Base-by-base conservation (phyloP, 345 rosid species). In the Eucalyptus paniculata region DNA sequence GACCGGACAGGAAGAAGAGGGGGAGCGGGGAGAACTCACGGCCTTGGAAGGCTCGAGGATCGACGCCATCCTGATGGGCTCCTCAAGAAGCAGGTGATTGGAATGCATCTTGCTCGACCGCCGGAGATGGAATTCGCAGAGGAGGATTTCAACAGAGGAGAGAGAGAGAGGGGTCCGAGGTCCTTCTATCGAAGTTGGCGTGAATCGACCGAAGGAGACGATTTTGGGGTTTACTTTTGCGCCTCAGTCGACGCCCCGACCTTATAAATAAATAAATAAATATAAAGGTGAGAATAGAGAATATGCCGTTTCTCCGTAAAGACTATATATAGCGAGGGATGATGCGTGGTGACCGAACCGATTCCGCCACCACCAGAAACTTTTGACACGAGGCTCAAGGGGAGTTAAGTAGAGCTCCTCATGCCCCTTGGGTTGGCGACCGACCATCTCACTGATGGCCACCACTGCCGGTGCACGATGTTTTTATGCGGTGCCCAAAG, bases 41-140 rank as follows among this genome's bases (percentile, higher is more conserved):
- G 96, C 89, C 92, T 98, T 98, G 54, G 99, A 96, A 51, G 99
- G 96, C 93, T 97, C 98, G 91, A 97, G 98, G 90, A 97, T 96
- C 65, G 98, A 95, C 91, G 98, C 98, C 99, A 97, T 97, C 97
- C 99, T 93, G 90, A 97, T 97, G 9, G 99, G 99, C 96, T 97
- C 99, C 89, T 97, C 99, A 49, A 96, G 97, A 88, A 97, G 99
- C 93, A 97, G 91, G 94, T 97, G 98, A 89, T 94, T 94, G 6
- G 99, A 94, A 91, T 98, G 99, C 99, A 98, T 98, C 89, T 91
- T 96, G 87, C 56, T 54, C n/a, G 89, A 87, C 72, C 32, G 40
- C 47, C 86, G 24, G 77, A 89, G 80, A 44, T 34, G 23, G 45
- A 37, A 37, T n/a, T 30, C 77, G 77, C 37, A 4, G 77, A 65